Evolutionary conservation across 2,329 filamentous ascomycete species (phyloP).

Genomic region (Pseudogymnoascus destructans): DNA sequence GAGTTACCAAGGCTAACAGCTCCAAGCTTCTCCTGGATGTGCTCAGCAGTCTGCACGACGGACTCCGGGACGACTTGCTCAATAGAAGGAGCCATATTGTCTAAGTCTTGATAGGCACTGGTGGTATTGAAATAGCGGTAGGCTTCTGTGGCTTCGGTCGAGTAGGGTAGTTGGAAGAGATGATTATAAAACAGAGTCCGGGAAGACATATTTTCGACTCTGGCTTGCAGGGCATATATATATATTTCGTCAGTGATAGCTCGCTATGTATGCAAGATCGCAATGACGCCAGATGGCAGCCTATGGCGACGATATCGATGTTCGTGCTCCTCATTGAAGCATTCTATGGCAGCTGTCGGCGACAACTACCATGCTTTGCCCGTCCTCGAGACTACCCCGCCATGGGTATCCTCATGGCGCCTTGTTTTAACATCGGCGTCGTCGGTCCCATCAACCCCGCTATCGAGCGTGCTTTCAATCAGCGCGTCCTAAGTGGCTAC

Average conservation of each 20-base stretch:
- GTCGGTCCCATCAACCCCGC: background rate
- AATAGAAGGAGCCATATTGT: conserved; percentile 4
- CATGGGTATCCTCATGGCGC: background rate
- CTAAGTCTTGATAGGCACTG: conserved; percentile 2
- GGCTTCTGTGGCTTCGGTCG: conserved; percentile 3
- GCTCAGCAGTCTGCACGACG: conserved; percentile 16
- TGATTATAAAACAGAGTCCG: conserved; percentile 6
- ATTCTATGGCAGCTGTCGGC: background rate
- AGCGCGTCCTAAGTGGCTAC: conserved; percentile 5
- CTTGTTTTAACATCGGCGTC: background rate
- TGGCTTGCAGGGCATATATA: conserved; percentile 1
- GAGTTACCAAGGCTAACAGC: conserved; percentile 12
- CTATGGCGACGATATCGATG: background rate
- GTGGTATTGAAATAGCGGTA: background rate
- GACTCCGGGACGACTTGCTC: conserved; percentile 16
- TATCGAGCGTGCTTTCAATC: background rate
- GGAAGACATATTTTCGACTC: conserved; percentile 5
- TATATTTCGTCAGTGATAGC: conserved; percentile 1
- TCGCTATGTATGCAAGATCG: background rate
- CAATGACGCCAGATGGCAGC: conserved; percentile 1
- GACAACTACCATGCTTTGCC: background rate
- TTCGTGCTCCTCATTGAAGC: background rate
- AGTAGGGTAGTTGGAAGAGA: conserved; percentile 4
- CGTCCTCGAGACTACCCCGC: background rate
- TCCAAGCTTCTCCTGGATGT: conserved; percentile 20